A percentile compares a stretch with the other conserved stretches of the same genome.
phyloP scores from a whole-genome alignment of 306 rosid species.

The Lagenaria siceraria region DNA sequence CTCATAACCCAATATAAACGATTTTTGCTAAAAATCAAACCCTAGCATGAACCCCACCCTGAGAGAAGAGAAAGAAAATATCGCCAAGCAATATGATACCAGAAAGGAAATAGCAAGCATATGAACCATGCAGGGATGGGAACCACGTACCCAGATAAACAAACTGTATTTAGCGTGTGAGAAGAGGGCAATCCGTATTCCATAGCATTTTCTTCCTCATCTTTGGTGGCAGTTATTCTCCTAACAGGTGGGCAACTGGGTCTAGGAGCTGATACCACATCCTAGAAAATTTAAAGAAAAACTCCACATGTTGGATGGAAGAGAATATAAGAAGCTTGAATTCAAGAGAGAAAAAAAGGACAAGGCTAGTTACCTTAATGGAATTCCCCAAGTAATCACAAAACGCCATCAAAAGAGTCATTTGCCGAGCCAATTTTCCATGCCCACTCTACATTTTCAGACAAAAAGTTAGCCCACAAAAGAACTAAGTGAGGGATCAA shows the following conservation, averaged over 20 bases:
- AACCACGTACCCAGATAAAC: conserved; percentile 76
- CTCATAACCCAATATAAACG: neutral
- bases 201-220: conserved; percentile 83
- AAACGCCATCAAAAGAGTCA: conserved; percentile 88
- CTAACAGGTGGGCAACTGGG: conserved; percentile 82
- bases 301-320: neutral
- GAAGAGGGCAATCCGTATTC: conserved; percentile 98
- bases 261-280: conserved; percentile 87
- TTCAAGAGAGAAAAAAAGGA: neutral
- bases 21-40: neutral
- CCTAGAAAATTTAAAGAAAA: conserved; percentile 25
- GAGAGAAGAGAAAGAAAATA: neutral
- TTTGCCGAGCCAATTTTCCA: conserved; percentile 92
- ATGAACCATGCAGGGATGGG: neutral
- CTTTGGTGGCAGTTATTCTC: conserved; percentile 82
- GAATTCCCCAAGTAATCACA: conserved; percentile 84
- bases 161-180: conserved; percentile 87
- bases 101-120: neutral
- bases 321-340: neutral
- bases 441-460: conserved; percentile 66
- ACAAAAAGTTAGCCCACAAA: neutral
- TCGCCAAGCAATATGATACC: neutral
- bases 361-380: conserved; percentile 43
- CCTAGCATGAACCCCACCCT: neutral
- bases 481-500: neutral